Conservation (phyloP, 2,329 filamentous ascomycete genomes). For the Tolypocladium album region DNA sequence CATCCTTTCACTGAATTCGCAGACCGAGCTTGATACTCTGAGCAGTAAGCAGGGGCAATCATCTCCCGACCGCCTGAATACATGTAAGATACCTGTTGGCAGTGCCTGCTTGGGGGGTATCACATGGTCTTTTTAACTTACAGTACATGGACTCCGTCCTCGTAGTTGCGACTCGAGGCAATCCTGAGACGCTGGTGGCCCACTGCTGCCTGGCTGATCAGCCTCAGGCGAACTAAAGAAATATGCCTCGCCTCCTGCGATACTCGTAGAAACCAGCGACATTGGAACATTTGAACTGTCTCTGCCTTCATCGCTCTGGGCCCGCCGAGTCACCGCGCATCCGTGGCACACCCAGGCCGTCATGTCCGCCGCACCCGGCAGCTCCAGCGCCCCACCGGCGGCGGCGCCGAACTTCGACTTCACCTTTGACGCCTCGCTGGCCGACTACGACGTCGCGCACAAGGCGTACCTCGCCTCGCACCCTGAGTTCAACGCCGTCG, state of each 20-base stretch:
- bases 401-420: neutral
- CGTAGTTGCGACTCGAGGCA: too few relatives aligned
- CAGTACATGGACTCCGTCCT: too few relatives aligned
- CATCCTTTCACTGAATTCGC: too few relatives aligned
- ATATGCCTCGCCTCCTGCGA: neutral
- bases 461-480: neutral
- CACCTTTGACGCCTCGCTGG: slow-evolving; percentile 1
- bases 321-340: neutral
- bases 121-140: too few relatives aligned
- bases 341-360: neutral
- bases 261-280: neutral
- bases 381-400: neutral
- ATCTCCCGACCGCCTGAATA: too few relatives aligned
- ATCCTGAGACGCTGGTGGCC: neutral
- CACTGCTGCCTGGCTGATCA: neutral
- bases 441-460: slow-evolving; percentile 1
- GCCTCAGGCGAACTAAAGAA: neutral
- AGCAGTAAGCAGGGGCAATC: too few relatives aligned
- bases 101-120: too few relatives aligned
- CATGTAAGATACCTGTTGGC: too few relatives aligned
- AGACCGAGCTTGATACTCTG: too few relatives aligned
- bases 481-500: slow-evolving; percentile 9
- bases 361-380: neutral
- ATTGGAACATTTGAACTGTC: neutral
- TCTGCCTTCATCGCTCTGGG: neutral